phyloP scores from a whole-genome alignment of 306 rosid genomes.

The Acacia melanoxylon region DNA sequence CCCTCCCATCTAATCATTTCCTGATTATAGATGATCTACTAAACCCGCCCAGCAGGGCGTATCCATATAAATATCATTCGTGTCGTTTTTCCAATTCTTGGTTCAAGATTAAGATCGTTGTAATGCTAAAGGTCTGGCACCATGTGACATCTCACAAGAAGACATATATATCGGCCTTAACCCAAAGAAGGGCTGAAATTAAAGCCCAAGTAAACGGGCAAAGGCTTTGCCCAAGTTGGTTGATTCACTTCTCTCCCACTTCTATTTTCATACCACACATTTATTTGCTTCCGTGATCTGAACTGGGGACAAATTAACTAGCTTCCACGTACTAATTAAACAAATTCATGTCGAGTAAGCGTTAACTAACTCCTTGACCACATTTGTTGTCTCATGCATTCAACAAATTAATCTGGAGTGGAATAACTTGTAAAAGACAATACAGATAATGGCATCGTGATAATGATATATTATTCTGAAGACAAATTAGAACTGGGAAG shows the following conservation, averaged over 20 bases:
- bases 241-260: neutral
- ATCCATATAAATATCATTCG: neutral
- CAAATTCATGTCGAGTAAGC: neutral
- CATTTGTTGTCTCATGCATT: too few species aligned
- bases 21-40: conserved; percentile 16
- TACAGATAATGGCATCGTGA: neutral
- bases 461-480: neutral
- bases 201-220: conserved; percentile 21
- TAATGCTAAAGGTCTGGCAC: conserved; percentile 1
- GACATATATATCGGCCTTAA: conserved; percentile 18
- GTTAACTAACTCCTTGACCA: neutral
- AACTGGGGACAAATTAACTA: conserved; percentile 27
- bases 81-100: conserved; percentile 31
- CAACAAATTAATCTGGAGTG: neutral
- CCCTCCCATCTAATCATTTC: conserved; percentile 26
- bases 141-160: conserved; percentile 16
- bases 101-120: conserved; percentile 14
- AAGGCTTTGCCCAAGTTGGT: neutral
- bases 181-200: conserved; percentile 14
- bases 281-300: conserved; percentile 25
- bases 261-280: neutral
- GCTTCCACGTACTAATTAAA: neutral
- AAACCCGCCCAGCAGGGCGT: neutral
- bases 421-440: neutral
- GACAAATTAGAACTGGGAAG: neutral